Percentiles rank a stretch among this genome's conserved stretches.
These are phyloP conservation scores for Podospora fimiseda DNA, from an alignment of 495 filamentous ascomycete species.

Conservation along the genomic window DNA sequence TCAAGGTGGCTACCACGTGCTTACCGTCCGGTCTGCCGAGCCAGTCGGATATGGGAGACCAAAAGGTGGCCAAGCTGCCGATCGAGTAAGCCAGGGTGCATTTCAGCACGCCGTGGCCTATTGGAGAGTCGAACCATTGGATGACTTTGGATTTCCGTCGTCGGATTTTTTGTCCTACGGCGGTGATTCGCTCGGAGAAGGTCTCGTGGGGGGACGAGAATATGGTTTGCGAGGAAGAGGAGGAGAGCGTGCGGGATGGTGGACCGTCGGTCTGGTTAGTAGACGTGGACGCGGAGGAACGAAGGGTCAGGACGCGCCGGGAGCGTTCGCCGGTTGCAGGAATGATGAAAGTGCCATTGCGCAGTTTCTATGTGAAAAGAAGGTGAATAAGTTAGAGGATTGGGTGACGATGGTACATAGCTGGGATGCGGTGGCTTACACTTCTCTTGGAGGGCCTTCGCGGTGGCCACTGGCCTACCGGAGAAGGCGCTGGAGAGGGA, in stretches of 20 bases:
- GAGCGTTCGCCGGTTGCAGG: conserved; percentile 56
- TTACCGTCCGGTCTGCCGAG: conserved; percentile 90
- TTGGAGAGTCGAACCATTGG: conserved; percentile 42
- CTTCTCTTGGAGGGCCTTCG: conserved; percentile 31
- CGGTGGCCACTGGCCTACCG: conserved; percentile 28
- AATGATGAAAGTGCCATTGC: conserved; percentile 56
- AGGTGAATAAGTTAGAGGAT: not conserved
- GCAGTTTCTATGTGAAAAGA: conserved; percentile 40
- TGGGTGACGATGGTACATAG: not conserved
- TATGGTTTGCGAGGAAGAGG: conserved; percentile 1
- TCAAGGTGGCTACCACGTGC: conserved; percentile 88
- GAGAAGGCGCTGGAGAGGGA: conserved; percentile 16
- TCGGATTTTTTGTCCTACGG: conserved; percentile 25
- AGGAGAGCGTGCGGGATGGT: conserved; percentile 10
- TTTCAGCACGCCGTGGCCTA: conserved; percentile 76
- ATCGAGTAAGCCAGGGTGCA: conserved; percentile 89
- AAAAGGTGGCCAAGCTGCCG: conserved; percentile 82
- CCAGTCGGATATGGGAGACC: conserved; percentile 60
- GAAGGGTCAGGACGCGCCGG: conserved; percentile 51
- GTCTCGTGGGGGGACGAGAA: conserved; percentile 16
- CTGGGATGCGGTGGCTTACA: conserved; percentile 13
- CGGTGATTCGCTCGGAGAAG: conserved; percentile 22
- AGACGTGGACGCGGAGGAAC: conserved; percentile 22
- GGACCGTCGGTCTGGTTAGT: conserved; percentile 23
- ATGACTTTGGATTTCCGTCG: conserved; percentile 21